A percentile compares a stretch with the other conserved stretches of the same genome.
phyloP scores from a whole-genome alignment of 2,329 filamentous ascomycete species.

The Ophiostoma sp. region DNA sequence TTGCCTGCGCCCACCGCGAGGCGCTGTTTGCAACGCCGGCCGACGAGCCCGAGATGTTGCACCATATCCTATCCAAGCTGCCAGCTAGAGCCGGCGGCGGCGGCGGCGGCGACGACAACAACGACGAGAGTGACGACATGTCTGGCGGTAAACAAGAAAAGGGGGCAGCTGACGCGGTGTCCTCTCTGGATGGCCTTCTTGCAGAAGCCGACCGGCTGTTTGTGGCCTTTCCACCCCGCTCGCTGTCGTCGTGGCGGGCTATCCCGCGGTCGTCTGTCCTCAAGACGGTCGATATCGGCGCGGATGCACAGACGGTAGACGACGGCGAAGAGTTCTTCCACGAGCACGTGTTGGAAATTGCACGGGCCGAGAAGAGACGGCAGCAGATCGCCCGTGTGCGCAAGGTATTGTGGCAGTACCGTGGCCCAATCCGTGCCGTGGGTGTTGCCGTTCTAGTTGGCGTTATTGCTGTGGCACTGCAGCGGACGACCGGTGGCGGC shows the following conservation, averaged over 20 bases:
- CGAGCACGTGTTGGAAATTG: conserved; percentile 67
- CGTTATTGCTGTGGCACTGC: conserved; percentile 62
- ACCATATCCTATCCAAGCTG: conserved; percentile 80
- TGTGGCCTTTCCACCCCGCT: conserved; percentile 63
- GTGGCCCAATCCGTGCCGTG: conserved; percentile 56
- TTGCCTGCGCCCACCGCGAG: conserved; percentile 71
- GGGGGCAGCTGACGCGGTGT: conserved; percentile 40
- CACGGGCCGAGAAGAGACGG: conserved; percentile 55
- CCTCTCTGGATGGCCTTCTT: conserved; percentile 69
- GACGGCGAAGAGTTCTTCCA: conserved; percentile 66
- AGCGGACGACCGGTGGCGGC: conserved; percentile 39
- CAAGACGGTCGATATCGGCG: conserved; percentile 65
- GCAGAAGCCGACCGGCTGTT: conserved; percentile 59
- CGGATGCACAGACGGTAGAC: conserved; percentile 45
- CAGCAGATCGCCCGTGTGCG: conserved; percentile 41
- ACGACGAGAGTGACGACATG: conserved; percentile 45
- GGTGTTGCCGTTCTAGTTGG: conserved; percentile 63
- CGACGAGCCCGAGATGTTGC: conserved; percentile 88
- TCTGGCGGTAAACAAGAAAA: conserved; percentile 46
- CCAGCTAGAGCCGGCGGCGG: conserved; percentile 45
- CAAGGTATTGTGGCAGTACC: conserved; percentile 53
- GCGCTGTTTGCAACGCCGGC: conserved; percentile 80
- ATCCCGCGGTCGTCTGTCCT: conserved; percentile 75
- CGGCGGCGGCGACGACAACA: background rate
- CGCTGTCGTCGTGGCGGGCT: conserved; percentile 62